Percentiles rank a stretch among this genome's conserved stretches.
Evolutionary conservation across 1,139 yeast species (phyloP).

Genomic region (Candida sp.): DNA sequence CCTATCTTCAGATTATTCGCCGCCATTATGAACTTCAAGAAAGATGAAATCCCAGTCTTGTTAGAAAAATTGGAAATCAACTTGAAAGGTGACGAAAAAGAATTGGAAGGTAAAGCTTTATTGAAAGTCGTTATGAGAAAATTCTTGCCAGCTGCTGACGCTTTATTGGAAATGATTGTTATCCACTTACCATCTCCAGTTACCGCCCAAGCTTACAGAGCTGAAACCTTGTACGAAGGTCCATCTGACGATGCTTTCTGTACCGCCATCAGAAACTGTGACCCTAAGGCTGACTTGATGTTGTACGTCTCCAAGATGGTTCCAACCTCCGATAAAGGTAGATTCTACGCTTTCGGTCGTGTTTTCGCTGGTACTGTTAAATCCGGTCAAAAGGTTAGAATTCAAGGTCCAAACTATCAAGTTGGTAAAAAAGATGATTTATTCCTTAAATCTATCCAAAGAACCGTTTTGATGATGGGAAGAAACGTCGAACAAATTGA

Average conservation of each 20-base stretch:
- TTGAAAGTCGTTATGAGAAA: constrained; percentile 99
- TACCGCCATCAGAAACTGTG: constrained; percentile 96
- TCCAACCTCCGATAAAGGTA: constrained; percentile 99
- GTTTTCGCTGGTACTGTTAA: constrained; percentile 99
- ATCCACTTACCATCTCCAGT: constrained; percentile 99
- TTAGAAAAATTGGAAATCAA: constrained; percentile 89
- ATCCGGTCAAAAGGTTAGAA: constrained; percentile 99
- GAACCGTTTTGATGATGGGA: constrained; percentile 99
- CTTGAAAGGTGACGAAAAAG: constrained; percentile 94
- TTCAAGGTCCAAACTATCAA: constrained; percentile 99
- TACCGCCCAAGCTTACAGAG: constrained; percentile 99
- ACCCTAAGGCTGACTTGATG: constrained; percentile 98
- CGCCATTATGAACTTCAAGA: constrained; percentile 57
- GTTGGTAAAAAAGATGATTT: constrained; percentile 99
- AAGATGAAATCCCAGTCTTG: constrained; percentile 88
- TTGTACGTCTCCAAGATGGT: constrained; percentile 99
- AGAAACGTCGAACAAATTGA: constrained; percentile 97
- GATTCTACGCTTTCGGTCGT: constrained; percentile 99
- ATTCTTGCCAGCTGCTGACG: constrained; percentile 99
- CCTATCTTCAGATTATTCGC: constrained; percentile 86
- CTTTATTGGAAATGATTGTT: constrained; percentile 98
- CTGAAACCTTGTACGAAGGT: constrained; percentile 99
- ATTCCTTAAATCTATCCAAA: constrained; percentile 96
- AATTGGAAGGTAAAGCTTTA: constrained; percentile 97
- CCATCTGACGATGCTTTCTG: constrained; percentile 93